Conservation (phyloP, 805 yeast genomes). For the Starmerella stigmatis region DNA sequence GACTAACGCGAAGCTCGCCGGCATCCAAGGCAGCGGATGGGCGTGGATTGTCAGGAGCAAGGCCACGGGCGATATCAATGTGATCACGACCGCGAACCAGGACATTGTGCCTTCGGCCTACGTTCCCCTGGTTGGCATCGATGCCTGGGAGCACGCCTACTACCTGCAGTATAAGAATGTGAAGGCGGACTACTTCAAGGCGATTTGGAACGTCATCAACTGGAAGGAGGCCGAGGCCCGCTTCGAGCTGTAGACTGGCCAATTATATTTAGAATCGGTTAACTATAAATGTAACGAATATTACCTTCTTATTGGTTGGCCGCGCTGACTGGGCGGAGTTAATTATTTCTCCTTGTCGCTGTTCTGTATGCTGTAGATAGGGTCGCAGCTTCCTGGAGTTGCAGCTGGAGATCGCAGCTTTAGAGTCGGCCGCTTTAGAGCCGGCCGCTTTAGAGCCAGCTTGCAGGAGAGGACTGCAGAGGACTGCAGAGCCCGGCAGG, state of each 20-base stretch:
- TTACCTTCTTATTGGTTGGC: no score
- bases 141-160: constrained; percentile 96
- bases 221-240: constrained; percentile 85
- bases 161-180: constrained; percentile 87
- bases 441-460: no score
- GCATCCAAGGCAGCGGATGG: constrained; percentile 94
- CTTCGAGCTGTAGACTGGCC: constrained; percentile 15
- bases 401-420: no score
- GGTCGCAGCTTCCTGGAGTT: no score
- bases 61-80: constrained; percentile 58
- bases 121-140: constrained; percentile 75
- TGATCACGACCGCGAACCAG: constrained; percentile 75
- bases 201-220: constrained; percentile 88
- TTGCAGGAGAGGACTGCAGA: no score
- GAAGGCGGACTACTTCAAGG: constrained; percentile 84
- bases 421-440: no score
- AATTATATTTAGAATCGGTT: constrained; percentile 2
- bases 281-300: constrained; percentile 3
- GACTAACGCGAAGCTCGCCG: constrained; percentile 66
- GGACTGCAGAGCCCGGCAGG: no score
- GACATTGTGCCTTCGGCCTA: constrained; percentile 67
- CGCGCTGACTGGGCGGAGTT: no score
- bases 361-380: no score
- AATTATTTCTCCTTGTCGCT: no score
- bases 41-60: constrained; percentile 79